Conservation (phyloP, 129 eudicot genomes). For the Kitagawia praeruptora region DNA sequence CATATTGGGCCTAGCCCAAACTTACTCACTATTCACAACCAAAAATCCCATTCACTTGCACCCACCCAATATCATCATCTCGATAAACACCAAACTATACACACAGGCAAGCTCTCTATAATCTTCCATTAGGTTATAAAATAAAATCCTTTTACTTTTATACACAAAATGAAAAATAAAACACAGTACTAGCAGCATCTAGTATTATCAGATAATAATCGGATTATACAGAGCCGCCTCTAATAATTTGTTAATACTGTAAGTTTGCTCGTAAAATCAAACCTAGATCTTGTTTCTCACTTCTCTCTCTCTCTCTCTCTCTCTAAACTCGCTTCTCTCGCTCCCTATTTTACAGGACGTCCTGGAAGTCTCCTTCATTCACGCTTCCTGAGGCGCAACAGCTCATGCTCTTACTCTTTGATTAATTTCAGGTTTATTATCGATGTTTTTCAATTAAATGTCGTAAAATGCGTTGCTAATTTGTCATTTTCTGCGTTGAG, state of each 20-base stretch:
- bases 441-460: background rate
- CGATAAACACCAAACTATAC: background rate
- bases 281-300: constrained; percentile 6
- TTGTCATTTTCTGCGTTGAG: background rate
- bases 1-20: background rate
- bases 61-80: too few relatives aligned
- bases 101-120: background rate
- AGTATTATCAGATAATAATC: background rate
- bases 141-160: background rate
- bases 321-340: background rate
- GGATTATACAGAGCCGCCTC: background rate
- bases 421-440: background rate
- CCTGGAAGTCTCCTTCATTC: background rate
- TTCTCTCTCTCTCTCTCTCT: background rate
- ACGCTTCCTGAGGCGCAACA: constrained; percentile 1
- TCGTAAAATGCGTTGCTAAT: background rate
- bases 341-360: background rate
- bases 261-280: background rate
- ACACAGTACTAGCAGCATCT: background rate
- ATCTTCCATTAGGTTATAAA: background rate
- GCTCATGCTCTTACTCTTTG: background rate
- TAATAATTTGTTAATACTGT: background rate
- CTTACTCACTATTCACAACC: background rate
- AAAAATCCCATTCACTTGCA: background rate
- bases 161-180: background rate